Evolutionary conservation across 2,329 filamentous ascomycete genomes (phyloP), one percentile per base, ranked within the genome.

Genomic region (Aspergillus phoenicis): DNA sequence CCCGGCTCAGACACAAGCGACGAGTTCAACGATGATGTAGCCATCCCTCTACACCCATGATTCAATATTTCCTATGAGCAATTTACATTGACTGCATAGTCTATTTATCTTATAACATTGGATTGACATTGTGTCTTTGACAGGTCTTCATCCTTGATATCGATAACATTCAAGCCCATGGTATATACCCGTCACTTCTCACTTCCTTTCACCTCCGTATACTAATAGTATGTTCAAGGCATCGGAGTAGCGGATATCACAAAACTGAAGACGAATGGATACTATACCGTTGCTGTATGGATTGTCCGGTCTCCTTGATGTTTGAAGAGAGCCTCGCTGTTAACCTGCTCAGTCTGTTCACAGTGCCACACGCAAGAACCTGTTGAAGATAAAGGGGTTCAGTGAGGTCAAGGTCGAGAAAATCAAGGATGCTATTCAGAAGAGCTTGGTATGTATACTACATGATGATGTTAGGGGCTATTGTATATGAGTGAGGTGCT

Each of bases 361-460:
- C 64, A 79, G 81, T 15, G 84, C 85, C 15, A 88, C 85, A 45
- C 82, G 85, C 56, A 84, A 83, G 68, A 85, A 80, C 17, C 78
- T 90, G 15, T 75, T 86, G 57, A 89, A 86, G 71, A 89, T 90
- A 73, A 89, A 88, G 69, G 88, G 87, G 8, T 89, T 89, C 74
- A 89, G 87, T 60, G 87, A 89, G 71, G 81, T 86, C 69, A 90
- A 90, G 73, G 87, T 89, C 4, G 87, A 90, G 64, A 90, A 89
- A 73, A 82, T 90, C 71, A 89, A 88, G 70, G 88, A 90, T 66
- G 87, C 87, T 52, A 82, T 87, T 57, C 80, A 81, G 49, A 88
- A 88, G 72, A 86, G 84, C 61, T 76, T 84, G 72, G 85, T 86
- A 73, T 58, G 75, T 36, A 36, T 33, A 11, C 10, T 33, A 11